Evolutionary conservation across 441 rosid genomes (phyloP).

Genomic region (Populus hybrid): DNA sequence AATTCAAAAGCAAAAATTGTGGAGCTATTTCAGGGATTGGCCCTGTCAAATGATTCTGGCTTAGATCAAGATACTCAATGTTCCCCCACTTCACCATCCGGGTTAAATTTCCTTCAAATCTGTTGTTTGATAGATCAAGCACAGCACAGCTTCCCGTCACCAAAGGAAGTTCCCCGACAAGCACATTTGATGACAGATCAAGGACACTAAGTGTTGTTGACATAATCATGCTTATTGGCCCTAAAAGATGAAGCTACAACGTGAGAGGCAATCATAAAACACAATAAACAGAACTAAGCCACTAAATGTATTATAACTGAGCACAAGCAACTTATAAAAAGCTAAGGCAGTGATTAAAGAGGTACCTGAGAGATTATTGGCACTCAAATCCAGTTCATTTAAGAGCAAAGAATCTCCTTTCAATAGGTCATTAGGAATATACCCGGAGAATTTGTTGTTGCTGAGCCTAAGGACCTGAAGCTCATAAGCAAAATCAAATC

Average conservation of each 20-base stretch:
- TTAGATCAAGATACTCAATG: conserved; percentile 85
- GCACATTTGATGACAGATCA: conserved; percentile 77
- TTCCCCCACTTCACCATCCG: conserved; percentile 76
- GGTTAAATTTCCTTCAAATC: conserved; percentile 74
- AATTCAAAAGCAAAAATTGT: conserved; percentile 79
- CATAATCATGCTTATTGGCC: conserved; percentile 67
- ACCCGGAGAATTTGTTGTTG: conserved; percentile 81
- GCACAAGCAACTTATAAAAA: not conserved
- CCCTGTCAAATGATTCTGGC: conserved; percentile 73
- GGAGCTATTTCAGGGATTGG: conserved; percentile 73
- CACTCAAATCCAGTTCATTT: conserved; percentile 80
- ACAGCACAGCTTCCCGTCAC: conserved; percentile 75
- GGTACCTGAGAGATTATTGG: conserved; percentile 92
- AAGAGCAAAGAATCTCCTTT: conserved; percentile 88
- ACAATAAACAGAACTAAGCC: conserved; percentile 2
- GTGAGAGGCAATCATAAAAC: conserved; percentile 16
- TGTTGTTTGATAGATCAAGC: conserved; percentile 89
- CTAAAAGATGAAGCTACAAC: conserved; percentile 45
- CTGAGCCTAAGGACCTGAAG: conserved; percentile 89
- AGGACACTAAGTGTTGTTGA: conserved; percentile 70
- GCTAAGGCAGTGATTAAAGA: conserved; percentile 15
- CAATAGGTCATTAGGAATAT: conserved; percentile 72
- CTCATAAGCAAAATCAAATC: conserved; percentile 81
- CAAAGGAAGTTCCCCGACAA: conserved; percentile 81
- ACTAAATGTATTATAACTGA: not conserved